phyloP scores from a whole-genome alignment of 768 basidiomycete species.

The Termitomyces sp. region DNA sequence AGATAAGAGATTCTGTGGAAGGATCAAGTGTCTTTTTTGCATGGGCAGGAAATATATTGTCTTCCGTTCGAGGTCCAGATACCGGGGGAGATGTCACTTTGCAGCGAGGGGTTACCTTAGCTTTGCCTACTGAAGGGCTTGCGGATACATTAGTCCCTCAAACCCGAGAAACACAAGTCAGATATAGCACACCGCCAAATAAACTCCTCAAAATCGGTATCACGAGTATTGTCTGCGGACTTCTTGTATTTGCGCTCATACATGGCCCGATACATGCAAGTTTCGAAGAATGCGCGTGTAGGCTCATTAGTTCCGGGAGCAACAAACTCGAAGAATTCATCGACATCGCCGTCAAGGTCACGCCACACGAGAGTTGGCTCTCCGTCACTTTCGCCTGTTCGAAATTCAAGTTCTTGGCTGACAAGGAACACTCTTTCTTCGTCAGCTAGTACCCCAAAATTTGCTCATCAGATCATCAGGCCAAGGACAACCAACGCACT shows the following conservation, averaged over 20 bases:
- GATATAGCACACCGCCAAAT: conserved; percentile 69
- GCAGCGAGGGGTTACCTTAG: conserved; percentile 26
- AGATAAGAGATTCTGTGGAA: conserved; percentile 27
- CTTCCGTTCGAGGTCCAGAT: background rate
- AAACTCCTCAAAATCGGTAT: conserved; percentile 74
- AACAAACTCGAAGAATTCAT: conserved; percentile 93
- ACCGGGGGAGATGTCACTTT: conserved; percentile 19
- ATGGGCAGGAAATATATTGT: background rate
- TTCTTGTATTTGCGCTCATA: conserved; percentile 87
- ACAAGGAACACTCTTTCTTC: conserved; percentile 93
- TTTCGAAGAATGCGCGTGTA: conserved; percentile 86
- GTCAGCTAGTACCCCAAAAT: conserved; percentile 56
- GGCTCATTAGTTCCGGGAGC: conserved; percentile 74
- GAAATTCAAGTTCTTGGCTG: conserved; percentile 86
- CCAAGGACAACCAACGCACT: conserved; percentile 38
- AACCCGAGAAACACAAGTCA: background rate
- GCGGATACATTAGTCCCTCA: background rate
- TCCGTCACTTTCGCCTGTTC: conserved; percentile 65
- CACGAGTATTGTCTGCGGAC: conserved; percentile 63
- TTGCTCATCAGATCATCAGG: conserved; percentile 1
- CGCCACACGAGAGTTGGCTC: conserved; percentile 89
- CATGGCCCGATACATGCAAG: conserved; percentile 94
- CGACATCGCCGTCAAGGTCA: conserved; percentile 86
- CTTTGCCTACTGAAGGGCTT: conserved; percentile 28
- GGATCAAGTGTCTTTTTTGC: conserved; percentile 15